Base-by-base conservation (phyloP, 768 basidiomycete species). In the Pholiota conissans region DNA sequence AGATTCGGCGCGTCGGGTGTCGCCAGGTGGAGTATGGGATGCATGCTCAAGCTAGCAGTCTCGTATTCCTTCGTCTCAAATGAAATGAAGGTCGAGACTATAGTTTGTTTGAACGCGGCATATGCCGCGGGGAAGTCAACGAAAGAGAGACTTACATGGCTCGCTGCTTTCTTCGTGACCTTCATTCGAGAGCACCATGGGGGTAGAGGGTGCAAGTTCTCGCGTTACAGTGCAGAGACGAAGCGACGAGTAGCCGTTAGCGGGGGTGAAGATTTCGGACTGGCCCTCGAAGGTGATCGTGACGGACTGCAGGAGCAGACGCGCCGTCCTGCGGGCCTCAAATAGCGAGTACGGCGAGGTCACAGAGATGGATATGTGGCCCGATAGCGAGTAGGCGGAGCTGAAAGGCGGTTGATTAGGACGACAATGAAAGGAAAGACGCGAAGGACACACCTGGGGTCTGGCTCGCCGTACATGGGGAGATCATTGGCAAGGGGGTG, bases 361-460 rank as follows among this genome's bases (percentile, higher is more conserved):
- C 29, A 95, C 63, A 0, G 84, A 79, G 52, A 96, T 74, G 22
- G 84, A 75, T 20, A 96, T 76, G 68, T 93, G 82, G 3, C 94
- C 95, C 8, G 93, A 89, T 45, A 97, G 80, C 9, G 95, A 95
- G 71, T 94, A 96, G 1, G 86, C 86, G 56, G 90, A 87, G 57
- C 94, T 97, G 51, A 16, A 56, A 30, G 37, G n/a, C 40, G 32
- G 27, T 60, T n/a, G 55, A 50, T 50, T 45, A 52, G 56, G 18
- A 34, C 47, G 46, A 42, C n/a, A 34, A 20, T 30, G n/a, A 39
- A 45, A 47, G 13, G 30, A 13, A 20, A n/a, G n/a, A n/a, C n/a
- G n/a, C n/a, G n/a, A n/a, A 45, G 32, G 20, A 49, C 89, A 74
- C 68, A 93, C 92, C 74, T 77, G 52, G 76, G 60, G 70, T 90